phyloP scores from a whole-genome alignment of 1,139 yeast species.

The Ogataea hybrid region DNA sequence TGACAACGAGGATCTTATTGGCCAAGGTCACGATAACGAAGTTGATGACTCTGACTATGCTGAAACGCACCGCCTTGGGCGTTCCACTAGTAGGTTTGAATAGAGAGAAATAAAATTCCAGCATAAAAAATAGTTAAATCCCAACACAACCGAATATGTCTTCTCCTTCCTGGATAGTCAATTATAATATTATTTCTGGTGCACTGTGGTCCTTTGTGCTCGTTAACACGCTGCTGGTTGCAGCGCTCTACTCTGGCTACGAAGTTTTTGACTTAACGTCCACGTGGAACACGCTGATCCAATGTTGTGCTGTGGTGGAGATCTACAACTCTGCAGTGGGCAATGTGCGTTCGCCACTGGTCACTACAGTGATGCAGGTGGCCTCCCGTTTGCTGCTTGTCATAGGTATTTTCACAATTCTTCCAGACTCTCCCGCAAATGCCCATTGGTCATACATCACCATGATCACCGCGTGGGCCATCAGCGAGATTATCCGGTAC shows the following conservation, averaged over 20 bases:
- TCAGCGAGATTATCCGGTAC: slow-evolving; percentile 88
- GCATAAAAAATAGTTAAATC: not conserved
- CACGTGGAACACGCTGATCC: slow-evolving; percentile 63
- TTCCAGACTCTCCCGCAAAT: slow-evolving; percentile 70
- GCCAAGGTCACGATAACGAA: slow-evolving; percentile 6
- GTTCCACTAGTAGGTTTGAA: slow-evolving; percentile 13
- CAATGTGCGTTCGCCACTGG: slow-evolving; percentile 77
- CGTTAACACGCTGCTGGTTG: slow-evolving; percentile 44
- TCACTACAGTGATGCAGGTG: slow-evolving; percentile 85
- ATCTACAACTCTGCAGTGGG: slow-evolving; percentile 75
- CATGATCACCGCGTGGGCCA: slow-evolving; percentile 81
- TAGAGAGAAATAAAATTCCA: slow-evolving; percentile 3
- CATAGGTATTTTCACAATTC: slow-evolving; percentile 71
- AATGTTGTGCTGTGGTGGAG: slow-evolving; percentile 81
- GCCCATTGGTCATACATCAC: slow-evolving; percentile 58
- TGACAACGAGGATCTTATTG: slow-evolving; percentile 17
- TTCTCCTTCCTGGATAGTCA: slow-evolving; percentile 24
- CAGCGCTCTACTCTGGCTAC: slow-evolving; percentile 51
- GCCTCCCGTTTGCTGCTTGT: slow-evolving; percentile 80
- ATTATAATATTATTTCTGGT: slow-evolving; percentile 68
- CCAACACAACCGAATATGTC: not conserved
- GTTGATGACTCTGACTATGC: slow-evolving; percentile 12
- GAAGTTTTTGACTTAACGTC: slow-evolving; percentile 57
- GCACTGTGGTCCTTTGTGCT: slow-evolving; percentile 64
- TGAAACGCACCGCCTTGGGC: slow-evolving; percentile 14